These are phyloP conservation scores for Ceratobasidium sp. DNA, from an alignment of 1,284 basidiomycete genomes.

Conservation along the genomic window DNA sequence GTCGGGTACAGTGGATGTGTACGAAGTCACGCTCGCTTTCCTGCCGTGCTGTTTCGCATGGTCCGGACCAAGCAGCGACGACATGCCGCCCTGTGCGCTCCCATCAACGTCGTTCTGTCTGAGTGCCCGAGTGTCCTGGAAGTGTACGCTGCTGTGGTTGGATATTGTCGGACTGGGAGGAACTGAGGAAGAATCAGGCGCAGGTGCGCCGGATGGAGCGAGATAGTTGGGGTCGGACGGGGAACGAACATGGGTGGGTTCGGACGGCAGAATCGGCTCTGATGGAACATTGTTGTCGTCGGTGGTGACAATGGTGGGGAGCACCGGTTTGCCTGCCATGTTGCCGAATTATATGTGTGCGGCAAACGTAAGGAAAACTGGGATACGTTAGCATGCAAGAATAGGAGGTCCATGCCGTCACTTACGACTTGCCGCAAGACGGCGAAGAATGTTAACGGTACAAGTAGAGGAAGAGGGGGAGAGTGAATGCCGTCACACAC, in stretches of 20 bases:
- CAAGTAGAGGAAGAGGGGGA: not conserved
- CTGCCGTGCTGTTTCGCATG: constrained; percentile 58
- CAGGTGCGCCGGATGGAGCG: not conserved
- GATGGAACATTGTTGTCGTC: constrained; percentile 18
- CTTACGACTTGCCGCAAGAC: constrained; percentile 3
- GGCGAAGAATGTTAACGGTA: not conserved
- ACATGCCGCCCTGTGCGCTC: constrained; percentile 48
- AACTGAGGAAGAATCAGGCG: constrained; percentile 42
- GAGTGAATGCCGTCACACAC: constrained; percentile 20
- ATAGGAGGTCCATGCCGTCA: constrained; percentile 17
- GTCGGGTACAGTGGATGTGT: constrained; percentile 58
- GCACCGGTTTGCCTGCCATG: constrained; percentile 29
- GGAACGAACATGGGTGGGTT: constrained; percentile 7
- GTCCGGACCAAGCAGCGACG: constrained; percentile 43
- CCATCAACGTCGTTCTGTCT: constrained; percentile 71
- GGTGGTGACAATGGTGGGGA: constrained; percentile 40
- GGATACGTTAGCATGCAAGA: constrained; percentile 19
- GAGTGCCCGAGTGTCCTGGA: constrained; percentile 65
- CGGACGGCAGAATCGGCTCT: not conserved
- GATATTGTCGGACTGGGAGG: constrained; percentile 81
- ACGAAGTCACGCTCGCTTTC: constrained; percentile 57
- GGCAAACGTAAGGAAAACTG: constrained; percentile 18
- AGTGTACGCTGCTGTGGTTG: constrained; percentile 50
- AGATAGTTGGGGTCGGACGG: constrained; percentile 27
- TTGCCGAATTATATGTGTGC: constrained; percentile 19